Evolutionary conservation across 768 basidiomycete genomes (phyloP).

Genomic region (Piloderma croceum): DNA sequence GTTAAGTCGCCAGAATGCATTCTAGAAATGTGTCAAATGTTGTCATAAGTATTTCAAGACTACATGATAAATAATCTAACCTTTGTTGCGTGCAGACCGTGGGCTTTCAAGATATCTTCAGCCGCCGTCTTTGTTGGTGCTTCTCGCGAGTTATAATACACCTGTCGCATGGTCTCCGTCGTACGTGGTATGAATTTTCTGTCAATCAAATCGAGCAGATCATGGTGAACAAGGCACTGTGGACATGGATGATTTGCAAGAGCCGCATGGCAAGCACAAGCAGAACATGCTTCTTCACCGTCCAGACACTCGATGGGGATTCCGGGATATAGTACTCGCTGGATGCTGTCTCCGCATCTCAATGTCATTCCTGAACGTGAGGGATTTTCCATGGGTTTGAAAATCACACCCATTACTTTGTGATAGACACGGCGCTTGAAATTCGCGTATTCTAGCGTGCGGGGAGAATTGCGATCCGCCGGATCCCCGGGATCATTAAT

Average conservation of each 20-base stretch:
- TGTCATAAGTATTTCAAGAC: too few relatives aligned
- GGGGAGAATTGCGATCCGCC: constrained; percentile 10
- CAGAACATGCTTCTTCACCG: constrained; percentile 24
- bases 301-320: constrained; percentile 26
- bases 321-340: constrained; percentile 22
- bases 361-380: constrained; percentile 21
- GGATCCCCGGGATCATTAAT: constrained; percentile 23
- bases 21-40: constrained; percentile 11
- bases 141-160: constrained; percentile 9
- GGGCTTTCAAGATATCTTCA: constrained; percentile 16
- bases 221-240: constrained; percentile 22
- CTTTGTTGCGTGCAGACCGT: constrained; percentile 19
- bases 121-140: constrained; percentile 7
- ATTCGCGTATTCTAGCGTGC: constrained; percentile 19
- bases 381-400: constrained; percentile 13
- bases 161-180: constrained; percentile 14
- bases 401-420: constrained; percentile 19
- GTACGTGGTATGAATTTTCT: constrained; percentile 13
- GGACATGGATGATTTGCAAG: constrained; percentile 26
- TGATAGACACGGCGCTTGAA: constrained; percentile 28
- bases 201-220: constrained; percentile 16
- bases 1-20: constrained; percentile 23
- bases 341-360: constrained; percentile 16
- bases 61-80: too few relatives aligned
- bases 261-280: constrained; percentile 20